Percentiles rank a stretch among this genome's conserved stretches.
Conservation (phyloP, 805 yeast genomes). For the Candida railenensis region DNA sequence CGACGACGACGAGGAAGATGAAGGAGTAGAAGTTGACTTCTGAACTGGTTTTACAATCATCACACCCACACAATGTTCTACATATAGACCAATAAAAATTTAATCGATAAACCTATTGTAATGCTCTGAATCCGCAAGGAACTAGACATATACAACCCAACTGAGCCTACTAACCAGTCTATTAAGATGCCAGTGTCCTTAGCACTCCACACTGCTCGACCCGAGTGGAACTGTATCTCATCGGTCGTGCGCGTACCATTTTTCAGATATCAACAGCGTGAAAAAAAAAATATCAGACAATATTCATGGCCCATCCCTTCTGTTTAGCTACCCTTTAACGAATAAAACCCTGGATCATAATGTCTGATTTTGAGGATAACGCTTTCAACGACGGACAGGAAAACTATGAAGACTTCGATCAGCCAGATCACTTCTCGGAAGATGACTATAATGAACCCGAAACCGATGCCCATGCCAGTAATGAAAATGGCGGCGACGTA, state of each 20-base stretch:
- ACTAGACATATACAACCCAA: too few relatives aligned
- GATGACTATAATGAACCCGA: conserved; percentile 51
- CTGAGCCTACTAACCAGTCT: too few relatives aligned
- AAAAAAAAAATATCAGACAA: not conserved
- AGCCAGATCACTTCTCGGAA: conserved; percentile 75
- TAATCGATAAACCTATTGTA: conserved; percentile 1
- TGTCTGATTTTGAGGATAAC: conserved; percentile 45
- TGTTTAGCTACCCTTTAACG: not conserved
- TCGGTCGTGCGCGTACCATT: too few relatives aligned
- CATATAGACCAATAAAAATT: not conserved
- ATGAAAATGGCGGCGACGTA: conserved; percentile 28
- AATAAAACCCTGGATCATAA: conserved; percentile 11
- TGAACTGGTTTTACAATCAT: not conserved
- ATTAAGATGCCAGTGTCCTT: too few relatives aligned
- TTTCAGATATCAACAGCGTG: too few relatives aligned
- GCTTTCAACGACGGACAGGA: conserved; percentile 70
- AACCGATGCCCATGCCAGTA: conserved; percentile 18
- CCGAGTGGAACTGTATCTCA: too few relatives aligned
- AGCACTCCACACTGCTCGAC: too few relatives aligned
- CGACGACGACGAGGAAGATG: too few relatives aligned
- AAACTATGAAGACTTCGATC: conserved; percentile 78
- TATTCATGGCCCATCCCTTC: not conserved
- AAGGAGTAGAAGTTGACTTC: too few relatives aligned
- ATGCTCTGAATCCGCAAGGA: too few relatives aligned
- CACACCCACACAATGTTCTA: not conserved